Evolutionary conservation across 2,329 filamentous ascomycete species (phyloP).

Genomic region (Trichoderma guizhouense): DNA sequence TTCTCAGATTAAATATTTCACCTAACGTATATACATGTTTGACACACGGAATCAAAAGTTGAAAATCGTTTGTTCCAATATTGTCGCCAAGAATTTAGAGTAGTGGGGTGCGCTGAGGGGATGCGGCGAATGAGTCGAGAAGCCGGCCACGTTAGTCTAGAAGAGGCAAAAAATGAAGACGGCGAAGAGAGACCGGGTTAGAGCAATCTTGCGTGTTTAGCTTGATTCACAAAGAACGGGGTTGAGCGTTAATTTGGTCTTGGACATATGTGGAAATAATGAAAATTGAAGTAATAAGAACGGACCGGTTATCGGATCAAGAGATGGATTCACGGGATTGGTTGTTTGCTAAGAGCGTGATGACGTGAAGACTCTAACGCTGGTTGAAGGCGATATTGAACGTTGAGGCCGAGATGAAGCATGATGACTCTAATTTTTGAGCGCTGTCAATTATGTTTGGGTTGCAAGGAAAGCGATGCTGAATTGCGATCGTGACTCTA

Average conservation of each 20-base stretch:
- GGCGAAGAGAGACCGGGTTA: not conserved
- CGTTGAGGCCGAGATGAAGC: not conserved
- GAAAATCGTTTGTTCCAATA: not conserved
- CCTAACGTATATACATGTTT: not conserved
- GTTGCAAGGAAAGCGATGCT: not conserved
- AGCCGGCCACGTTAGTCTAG: not conserved
- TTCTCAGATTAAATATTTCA: not conserved
- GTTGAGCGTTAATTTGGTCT: not conserved
- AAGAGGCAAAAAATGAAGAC: not conserved
- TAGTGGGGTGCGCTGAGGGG: not conserved
- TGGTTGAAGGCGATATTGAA: not conserved
- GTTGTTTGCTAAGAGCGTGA: not conserved
- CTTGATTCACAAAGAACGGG: not conserved
- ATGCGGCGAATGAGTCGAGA: conserved; percentile 7
- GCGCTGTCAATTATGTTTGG: not conserved
- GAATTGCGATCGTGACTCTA: not conserved
- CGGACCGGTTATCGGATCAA: not conserved
- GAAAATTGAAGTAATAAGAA: not conserved
- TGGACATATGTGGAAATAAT: not conserved
- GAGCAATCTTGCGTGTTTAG: not conserved
- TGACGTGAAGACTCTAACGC: not conserved
- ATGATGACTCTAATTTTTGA: not conserved
- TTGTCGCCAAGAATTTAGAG: not conserved
- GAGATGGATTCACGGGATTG: not conserved
- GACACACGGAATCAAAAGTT: not conserved